Evolutionary conservation across 176 grass and related monocot genomes (phyloP).

Genomic region (Avena eriantha): DNA sequence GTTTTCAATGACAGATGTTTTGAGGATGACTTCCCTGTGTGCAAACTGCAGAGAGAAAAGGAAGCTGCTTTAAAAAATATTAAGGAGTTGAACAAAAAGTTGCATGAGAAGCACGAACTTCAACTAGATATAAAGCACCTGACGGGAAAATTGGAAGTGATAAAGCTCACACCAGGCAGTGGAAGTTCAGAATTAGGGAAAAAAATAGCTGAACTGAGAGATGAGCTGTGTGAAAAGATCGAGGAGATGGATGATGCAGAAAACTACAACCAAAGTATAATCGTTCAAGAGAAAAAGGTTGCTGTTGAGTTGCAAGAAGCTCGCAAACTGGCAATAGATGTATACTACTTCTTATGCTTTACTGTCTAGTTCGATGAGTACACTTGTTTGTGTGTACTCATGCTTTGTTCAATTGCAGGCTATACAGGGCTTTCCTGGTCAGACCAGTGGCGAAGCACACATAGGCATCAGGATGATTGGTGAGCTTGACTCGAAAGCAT

Average conservation of each 20-base stretch:
- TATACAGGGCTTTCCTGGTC: slow-evolving; percentile 43
- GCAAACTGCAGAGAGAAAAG: slow-evolving; percentile 66
- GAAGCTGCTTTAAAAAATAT: slow-evolving; percentile 53
- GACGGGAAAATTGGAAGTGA: slow-evolving; percentile 57
- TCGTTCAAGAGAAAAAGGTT: slow-evolving; percentile 50
- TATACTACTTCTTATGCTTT: slow-evolving; percentile 37
- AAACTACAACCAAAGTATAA: slow-evolving; percentile 50
- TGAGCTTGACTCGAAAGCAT: slow-evolving; percentile 60
- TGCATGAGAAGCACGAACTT: slow-evolving; percentile 61
- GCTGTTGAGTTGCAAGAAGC: slow-evolving; percentile 79
- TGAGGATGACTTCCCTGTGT: neutral
- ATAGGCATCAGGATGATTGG: slow-evolving; percentile 72
- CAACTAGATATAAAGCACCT: slow-evolving; percentile 77
- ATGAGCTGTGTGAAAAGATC: slow-evolving; percentile 66
- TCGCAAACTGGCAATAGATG: slow-evolving; percentile 56
- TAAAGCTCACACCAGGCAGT: slow-evolving; percentile 60
- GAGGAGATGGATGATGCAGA: slow-evolving; percentile 65
- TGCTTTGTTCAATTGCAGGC: slow-evolving; percentile 20
- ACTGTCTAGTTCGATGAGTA: neutral
- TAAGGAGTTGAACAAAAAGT: slow-evolving; percentile 45
- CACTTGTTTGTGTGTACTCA: slow-evolving; percentile 21
- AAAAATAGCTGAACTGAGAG: slow-evolving; percentile 52
- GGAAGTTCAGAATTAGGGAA: slow-evolving; percentile 46
- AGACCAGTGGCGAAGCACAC: neutral
- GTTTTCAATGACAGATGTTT: neutral